Evolutionary conservation across 2,329 filamentous ascomycete species (phyloP).

Genomic region (Penicillium sp.): DNA sequence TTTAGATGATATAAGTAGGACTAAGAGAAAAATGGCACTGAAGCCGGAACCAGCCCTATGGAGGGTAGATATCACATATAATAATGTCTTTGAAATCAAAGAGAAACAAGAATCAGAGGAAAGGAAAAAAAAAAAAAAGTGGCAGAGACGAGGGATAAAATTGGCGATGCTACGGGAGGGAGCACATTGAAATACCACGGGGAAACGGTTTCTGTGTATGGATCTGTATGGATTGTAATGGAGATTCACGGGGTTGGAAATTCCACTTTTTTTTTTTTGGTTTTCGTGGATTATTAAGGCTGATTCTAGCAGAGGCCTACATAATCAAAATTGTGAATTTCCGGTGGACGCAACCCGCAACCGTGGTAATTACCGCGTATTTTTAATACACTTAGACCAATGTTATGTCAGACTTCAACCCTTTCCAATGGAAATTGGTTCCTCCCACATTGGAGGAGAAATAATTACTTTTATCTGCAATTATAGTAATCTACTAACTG

Average conservation of each 20-base stretch:
- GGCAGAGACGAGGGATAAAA: constrained; percentile 20
- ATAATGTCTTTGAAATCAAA: not conserved
- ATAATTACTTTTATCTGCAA: no score
- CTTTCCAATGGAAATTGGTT: not conserved
- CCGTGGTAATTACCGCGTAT: constrained; percentile 1
- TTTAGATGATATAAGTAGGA: not conserved
- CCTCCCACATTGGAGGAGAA: not conserved
- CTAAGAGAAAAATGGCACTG: not conserved
- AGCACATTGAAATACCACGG: constrained; percentile 20
- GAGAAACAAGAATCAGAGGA: constrained; percentile 5
- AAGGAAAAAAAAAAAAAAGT: constrained; percentile 11
- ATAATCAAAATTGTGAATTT: not conserved
- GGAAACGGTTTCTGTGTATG: constrained; percentile 4
- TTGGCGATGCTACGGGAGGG: constrained; percentile 23
- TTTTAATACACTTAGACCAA: not conserved
- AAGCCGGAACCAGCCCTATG: not conserved
- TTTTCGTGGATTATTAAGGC: constrained; percentile 11
- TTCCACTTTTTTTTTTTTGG: not conserved
- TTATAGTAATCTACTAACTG: no score
- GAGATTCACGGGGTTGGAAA: not conserved
- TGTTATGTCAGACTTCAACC: not conserved
- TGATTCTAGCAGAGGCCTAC: constrained; percentile 5
- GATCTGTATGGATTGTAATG: not conserved
- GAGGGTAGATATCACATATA: constrained; percentile 3
- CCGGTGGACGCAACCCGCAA: not conserved